phyloP scores from a whole-genome alignment of 2,329 filamentous ascomycete species.

The Ophiostoma sp. region DNA sequence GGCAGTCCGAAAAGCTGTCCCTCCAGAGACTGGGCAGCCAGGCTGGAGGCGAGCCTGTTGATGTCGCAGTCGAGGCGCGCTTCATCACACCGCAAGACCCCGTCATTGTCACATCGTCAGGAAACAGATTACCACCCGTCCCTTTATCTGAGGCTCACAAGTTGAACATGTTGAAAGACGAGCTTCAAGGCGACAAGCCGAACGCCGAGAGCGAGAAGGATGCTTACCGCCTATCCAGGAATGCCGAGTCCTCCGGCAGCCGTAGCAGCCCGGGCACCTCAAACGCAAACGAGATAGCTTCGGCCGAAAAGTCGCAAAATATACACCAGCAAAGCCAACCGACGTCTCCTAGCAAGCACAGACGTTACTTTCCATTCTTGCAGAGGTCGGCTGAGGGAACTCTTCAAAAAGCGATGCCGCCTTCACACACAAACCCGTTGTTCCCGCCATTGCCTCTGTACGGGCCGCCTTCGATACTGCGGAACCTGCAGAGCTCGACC shows the following conservation, averaged over 20 bases:
- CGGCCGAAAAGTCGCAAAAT: not conserved
- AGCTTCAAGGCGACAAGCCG: conserved; percentile 33
- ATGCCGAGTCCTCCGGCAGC: not conserved
- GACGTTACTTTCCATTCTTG: conserved; percentile 24
- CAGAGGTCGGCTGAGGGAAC: conserved; percentile 39
- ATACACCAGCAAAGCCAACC: not conserved
- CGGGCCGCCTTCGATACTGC: conserved; percentile 63
- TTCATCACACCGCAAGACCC: conserved; percentile 66
- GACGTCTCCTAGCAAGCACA: conserved; percentile 31
- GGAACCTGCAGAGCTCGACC: conserved; percentile 58
- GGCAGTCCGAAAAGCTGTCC: conserved; percentile 56
- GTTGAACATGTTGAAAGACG: conserved; percentile 58
- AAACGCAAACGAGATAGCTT: not conserved
- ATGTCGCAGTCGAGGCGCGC: conserved; percentile 57
- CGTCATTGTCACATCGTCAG: conserved; percentile 63
- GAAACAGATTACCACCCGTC: conserved; percentile 60
- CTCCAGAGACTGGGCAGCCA: conserved; percentile 33
- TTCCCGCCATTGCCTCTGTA: conserved; percentile 83
- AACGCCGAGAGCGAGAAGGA: not conserved
- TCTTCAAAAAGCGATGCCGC: conserved; percentile 48
- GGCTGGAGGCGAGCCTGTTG: conserved; percentile 26
- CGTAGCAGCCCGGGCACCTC: not conserved
- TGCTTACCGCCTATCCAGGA: not conserved
- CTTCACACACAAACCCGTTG: conserved; percentile 67
- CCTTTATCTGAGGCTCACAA: conserved; percentile 65